Conservation (phyloP, 768 basidiomycete species). For the Mycena galericulata region DNA sequence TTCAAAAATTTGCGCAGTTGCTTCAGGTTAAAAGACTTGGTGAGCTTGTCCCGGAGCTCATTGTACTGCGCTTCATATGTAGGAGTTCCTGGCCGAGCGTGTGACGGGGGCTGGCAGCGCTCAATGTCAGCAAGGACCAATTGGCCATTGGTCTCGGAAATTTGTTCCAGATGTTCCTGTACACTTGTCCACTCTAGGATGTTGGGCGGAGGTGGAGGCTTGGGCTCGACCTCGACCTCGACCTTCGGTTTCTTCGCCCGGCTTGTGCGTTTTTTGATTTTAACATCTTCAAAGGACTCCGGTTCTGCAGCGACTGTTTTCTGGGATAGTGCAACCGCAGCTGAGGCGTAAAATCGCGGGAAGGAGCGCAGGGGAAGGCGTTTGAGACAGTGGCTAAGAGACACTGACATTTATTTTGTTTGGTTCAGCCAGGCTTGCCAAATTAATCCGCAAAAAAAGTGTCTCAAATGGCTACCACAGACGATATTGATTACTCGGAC, state of each 20-base stretch:
- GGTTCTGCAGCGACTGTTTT: neutral
- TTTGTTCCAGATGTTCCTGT: constrained; percentile 67
- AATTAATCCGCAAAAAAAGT: constrained; percentile 21
- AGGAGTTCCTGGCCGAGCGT: constrained; percentile 53
- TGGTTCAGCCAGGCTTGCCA: too few species aligned
- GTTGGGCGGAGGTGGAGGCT: constrained; percentile 35
- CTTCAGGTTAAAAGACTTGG: constrained; percentile 70
- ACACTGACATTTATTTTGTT: neutral
- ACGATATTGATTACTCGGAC: constrained; percentile 88
- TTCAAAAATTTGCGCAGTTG: constrained; percentile 70
- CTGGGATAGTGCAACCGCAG: neutral
- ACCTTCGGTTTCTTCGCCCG: neutral
- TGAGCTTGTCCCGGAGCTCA: constrained; percentile 62
- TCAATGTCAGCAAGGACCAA: constrained; percentile 75
- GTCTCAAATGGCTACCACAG: constrained; percentile 47
- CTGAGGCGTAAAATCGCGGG: constrained; percentile 15
- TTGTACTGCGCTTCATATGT: constrained; percentile 67
- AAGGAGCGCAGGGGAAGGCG: constrained; percentile 25
- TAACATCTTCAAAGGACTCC: neutral
- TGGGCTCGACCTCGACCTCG: too few species aligned
- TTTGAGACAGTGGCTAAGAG: constrained; percentile 19
- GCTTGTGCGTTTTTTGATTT: constrained; percentile 12
- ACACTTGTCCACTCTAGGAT: constrained; percentile 59
- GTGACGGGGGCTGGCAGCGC: constrained; percentile 58
- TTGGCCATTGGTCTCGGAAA: constrained; percentile 57